phyloP scores from a whole-genome alignment of 371 early-diverging fungal genomes.

The Conidiobolus incongruus region DNA sequence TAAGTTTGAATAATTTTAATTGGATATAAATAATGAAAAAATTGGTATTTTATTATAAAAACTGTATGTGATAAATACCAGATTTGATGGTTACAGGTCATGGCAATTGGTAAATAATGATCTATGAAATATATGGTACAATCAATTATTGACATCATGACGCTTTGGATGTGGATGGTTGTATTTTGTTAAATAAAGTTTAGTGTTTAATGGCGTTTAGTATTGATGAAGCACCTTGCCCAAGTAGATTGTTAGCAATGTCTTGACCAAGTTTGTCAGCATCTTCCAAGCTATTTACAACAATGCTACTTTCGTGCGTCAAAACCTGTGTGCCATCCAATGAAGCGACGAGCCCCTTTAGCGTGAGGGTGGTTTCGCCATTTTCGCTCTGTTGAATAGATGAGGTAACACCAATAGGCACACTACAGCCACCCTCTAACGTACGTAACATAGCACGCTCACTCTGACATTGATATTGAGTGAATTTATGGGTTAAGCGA shows the following conservation, averaged over 20 bases:
- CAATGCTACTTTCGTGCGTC: constrained; percentile 16
- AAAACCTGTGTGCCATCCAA: constrained; percentile 37
- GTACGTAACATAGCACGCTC: constrained; percentile 80
- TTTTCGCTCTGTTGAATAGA: too few relatives aligned
- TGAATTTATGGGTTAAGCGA: constrained; percentile 34
- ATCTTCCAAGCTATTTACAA: constrained; percentile 11
- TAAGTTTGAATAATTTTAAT: too few relatives aligned
- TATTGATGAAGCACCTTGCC: constrained; percentile 13
- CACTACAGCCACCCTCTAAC: constrained; percentile 90
- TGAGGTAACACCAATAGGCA: constrained; percentile 82
- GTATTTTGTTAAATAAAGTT: too few relatives aligned
- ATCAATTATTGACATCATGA: too few relatives aligned
- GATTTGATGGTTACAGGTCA: too few relatives aligned
- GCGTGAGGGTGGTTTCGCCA: constrained; percentile 14
- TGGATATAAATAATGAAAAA: too few relatives aligned
- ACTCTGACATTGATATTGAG: constrained; percentile 41
- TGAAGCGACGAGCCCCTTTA: constrained; percentile 39
- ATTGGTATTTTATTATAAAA: too few relatives aligned
- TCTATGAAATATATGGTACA: too few relatives aligned
- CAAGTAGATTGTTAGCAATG: constrained; percentile 9
- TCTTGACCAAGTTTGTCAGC: constrained; percentile 10
- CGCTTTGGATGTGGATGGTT: too few relatives aligned
- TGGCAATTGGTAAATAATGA: too few relatives aligned
- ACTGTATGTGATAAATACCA: too few relatives aligned
- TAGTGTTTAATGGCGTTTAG: constrained; percentile 6